Evolutionary conservation across 768 basidiomycete genomes (phyloP).

Genomic region (Collybiopsis confluens): DNA sequence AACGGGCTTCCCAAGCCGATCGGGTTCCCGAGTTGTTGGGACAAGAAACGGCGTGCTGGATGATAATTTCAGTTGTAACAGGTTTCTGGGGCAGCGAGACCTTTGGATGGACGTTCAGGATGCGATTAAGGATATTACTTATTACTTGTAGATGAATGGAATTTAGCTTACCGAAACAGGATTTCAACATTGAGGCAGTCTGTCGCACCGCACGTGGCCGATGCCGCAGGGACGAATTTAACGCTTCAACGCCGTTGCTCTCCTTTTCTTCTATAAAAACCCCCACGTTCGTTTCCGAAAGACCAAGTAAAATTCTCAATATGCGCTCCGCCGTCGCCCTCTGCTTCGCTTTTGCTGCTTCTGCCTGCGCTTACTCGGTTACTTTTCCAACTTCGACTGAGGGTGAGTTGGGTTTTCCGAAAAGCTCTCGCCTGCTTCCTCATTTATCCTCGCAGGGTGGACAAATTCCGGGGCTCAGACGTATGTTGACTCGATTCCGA

Average conservation of each 20-base stretch:
- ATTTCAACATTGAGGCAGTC: no score
- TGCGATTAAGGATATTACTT: conserved; percentile 31
- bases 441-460: conserved; percentile 39
- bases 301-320: not conserved
- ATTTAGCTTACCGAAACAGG: no score
- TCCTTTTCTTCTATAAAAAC: conserved; percentile 5
- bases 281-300: conserved; percentile 9
- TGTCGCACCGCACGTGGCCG: not conserved
- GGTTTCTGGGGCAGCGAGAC: conserved; percentile 78
- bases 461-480: conserved; percentile 46
- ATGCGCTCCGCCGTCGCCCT: conserved; percentile 39
- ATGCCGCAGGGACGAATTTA: not conserved
- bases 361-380: conserved; percentile 62
- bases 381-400: conserved; percentile 39
- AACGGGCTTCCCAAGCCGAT: not conserved
- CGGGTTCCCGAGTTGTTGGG: conserved; percentile 20
- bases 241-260: not conserved
- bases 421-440: no score
- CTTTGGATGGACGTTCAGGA: conserved; percentile 74
- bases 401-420: no score
- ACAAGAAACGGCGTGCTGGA: conserved; percentile 62
- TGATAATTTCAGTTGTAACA: conserved; percentile 60
- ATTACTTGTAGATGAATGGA: no score
- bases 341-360: conserved; percentile 47
- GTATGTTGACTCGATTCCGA: conserved; percentile 21